Evolutionary conservation across 768 basidiomycete genomes (phyloP), one percentile per base, ranked within the genome.

Genomic region (Suillus subalutaceus): DNA sequence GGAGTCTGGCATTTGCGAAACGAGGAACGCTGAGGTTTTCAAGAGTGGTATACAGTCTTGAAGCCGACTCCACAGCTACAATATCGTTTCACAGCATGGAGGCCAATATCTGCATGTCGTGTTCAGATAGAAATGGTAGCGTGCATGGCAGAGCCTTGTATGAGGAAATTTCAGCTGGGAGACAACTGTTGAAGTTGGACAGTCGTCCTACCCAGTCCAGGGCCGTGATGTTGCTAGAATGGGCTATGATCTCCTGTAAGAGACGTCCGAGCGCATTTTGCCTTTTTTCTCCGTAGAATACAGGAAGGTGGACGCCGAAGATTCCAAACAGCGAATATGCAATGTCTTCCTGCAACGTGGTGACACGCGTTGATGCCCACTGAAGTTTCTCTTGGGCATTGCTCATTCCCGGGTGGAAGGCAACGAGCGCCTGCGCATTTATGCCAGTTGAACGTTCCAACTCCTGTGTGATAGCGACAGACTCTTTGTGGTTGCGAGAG

Each of bases 161-260:
- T 8, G 38, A 61, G 23, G 16, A 35, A 7, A 30, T 38, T 0
- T 43, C n/a, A 0, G 59, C 59, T 26, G 59, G 59, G 3, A 61
- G 59, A 40, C 59, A 61, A 4, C 32, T 61, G 6, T 61, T 61
- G n/a, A 61, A 43, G 15, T 30, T 15, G 4, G 59, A 61, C 0
- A 12, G n/a, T 23, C 20, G 32, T 18, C 59, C 38, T 16, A n/a
- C 59, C 59, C 59, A 61, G 9, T 60, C 59, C 1, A 60, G 43
- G 8, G 43, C n/a, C 7, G 38, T 41, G 8, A 61, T 40, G 5
- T 61, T 38, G 30, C 59, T n/a, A 5, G 38, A 61, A 23, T 35
- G 59, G 6, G 38, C 59, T 18, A 61, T 35, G n/a, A 61, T 23
- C 26, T 61, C 38, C 59, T 23, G 37, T 38, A 61, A 43, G 38